Base-by-base conservation (phyloP, 495 filamentous ascomycete species). In the Patellaria atrata region DNA sequence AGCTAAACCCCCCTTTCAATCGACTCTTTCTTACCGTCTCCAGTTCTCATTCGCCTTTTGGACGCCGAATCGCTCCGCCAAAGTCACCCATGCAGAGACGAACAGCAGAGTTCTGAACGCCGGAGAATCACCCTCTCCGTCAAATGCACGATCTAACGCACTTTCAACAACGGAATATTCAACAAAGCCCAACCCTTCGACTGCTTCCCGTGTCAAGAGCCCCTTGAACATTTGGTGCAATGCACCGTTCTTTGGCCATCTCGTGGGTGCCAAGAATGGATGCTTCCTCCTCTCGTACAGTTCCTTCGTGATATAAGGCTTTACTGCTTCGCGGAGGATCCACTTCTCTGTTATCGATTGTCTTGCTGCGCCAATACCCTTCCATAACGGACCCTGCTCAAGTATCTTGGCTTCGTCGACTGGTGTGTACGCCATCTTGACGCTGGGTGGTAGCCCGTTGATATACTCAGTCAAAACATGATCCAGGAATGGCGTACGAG, bases 261-360 rank as follows among this genome's bases (percentile, higher is more conserved):
- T 41, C 10, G 46, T 43, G 0, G 63, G 63, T 5, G 57, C 62
- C 12, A 52, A 15, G 36, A 58, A 67, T 3, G 61, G 56, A 32
- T 67, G 52, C 48, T 70, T 68, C 43, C 38, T 54, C 10, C 62
- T 43, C 19, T 51, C 46, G 37, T 65, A 67, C 6, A 70, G 38
- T 47, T 71, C 64, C 15, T 61, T 45, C 0, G 65, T 68, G 34
- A 71, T 50, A 38, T 61, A 69, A 1, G 64, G 64, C 38, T 51
- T 55, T 24, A 43, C 50, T 0, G 67, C 67, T 33, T 69, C 58
- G 2, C 62, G 57, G 16, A 70, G 52, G 32, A 70, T 61, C 48
- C 60, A 65, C 32, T 69, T 69, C 44, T 67, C 63, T 4, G 42
- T 39, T 24, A 63, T 56, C n/a, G n/a, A 0, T 14, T 2, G 17